Percentiles rank a stretch among this genome's conserved stretches.
Evolutionary conservation across 331 rosid genomes (phyloP).

Genomic region (Spiraea crenata): DNA sequence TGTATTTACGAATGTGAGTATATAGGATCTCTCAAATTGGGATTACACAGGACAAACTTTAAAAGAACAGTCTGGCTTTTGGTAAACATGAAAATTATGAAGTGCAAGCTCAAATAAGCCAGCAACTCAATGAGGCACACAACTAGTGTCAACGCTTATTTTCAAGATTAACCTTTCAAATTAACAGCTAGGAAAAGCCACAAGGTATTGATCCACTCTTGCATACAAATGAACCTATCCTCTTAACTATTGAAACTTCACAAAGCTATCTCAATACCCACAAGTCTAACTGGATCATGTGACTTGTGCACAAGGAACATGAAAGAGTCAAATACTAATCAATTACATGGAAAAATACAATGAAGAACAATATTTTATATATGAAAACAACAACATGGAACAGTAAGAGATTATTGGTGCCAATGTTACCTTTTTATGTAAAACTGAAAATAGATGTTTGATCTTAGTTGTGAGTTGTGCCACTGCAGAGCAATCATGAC

Average conservation of each 20-base stretch:
- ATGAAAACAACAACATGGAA: background rate
- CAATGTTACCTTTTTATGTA: conserved; percentile 77
- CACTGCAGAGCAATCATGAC: conserved; percentile 51
- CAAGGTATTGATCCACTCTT: background rate
- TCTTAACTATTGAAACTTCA: background rate
- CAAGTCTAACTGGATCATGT: background rate
- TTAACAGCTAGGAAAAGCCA: background rate
- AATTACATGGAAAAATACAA: background rate
- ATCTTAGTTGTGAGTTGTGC: conserved; percentile 85
- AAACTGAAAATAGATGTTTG: conserved; percentile 67
- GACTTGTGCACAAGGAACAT: background rate
- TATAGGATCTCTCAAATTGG: too few relatives aligned
- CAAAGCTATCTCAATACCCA: background rate
- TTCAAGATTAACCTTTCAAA: background rate
- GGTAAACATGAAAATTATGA: background rate
- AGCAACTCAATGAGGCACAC: background rate
- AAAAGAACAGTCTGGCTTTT: background rate
- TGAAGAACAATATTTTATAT: background rate
- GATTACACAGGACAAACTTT: background rate
- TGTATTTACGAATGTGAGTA: background rate
- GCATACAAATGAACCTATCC: background rate
- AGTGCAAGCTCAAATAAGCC: background rate
- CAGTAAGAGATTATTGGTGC: conserved; percentile 6
- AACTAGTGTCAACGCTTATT: background rate
- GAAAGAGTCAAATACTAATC: background rate